These are phyloP conservation scores for Globisporangium apiculatum DNA, from an alignment of 352 stramenopile species.

Conservation along the genomic window DNA sequence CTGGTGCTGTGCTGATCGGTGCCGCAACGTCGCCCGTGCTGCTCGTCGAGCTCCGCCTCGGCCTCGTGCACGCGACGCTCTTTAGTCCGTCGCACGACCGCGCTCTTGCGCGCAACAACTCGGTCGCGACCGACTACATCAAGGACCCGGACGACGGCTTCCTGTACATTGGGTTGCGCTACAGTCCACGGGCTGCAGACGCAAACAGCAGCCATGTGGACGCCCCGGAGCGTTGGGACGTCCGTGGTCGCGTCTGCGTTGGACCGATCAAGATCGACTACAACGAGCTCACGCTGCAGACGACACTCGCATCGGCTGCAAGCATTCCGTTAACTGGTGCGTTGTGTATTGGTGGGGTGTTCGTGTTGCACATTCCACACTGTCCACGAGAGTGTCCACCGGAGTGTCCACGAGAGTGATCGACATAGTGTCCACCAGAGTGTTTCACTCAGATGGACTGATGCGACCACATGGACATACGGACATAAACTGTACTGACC, in stretches of 20 bases:
- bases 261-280: constrained; percentile 54
- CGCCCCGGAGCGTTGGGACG: constrained; percentile 23
- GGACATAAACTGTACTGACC: too few relatives aligned
- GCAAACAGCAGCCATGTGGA: constrained; percentile 3
- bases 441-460: background rate
- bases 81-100: constrained; percentile 15
- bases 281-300: constrained; percentile 40
- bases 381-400: too few relatives aligned
- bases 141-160: constrained; percentile 54
- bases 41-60: constrained; percentile 50
- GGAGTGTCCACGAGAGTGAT: too few relatives aligned
- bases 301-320: constrained; percentile 15
- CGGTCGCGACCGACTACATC: constrained; percentile 62
- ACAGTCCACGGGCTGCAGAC: constrained; percentile 8
- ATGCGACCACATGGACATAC: too few relatives aligned
- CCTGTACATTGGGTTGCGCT: constrained; percentile 64
- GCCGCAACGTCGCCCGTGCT: constrained; percentile 23
- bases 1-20: constrained; percentile 34
- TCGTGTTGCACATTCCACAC: too few relatives aligned
- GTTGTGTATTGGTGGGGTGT: background rate
- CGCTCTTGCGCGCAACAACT: constrained; percentile 25
- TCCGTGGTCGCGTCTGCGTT: constrained; percentile 56
- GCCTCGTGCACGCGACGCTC: constrained; percentile 36
- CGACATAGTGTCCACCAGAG: background rate
- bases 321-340: constrained; percentile 3